Evolutionary conservation across 805 yeast species (phyloP).

Genomic region (Kregervanrija delftensis): DNA sequence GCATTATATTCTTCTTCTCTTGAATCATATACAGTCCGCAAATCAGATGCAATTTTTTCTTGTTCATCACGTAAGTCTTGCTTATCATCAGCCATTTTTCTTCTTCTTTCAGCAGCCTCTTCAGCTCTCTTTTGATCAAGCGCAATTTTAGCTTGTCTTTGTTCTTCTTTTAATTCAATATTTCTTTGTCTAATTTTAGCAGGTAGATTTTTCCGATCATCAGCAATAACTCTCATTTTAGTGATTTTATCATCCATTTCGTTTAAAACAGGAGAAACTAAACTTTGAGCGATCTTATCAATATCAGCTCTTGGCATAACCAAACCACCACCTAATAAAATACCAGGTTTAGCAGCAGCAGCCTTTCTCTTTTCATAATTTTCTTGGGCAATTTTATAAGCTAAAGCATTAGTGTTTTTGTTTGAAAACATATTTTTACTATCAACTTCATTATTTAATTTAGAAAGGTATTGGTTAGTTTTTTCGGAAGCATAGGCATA

Average conservation of each 20-base stretch:
- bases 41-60: slow-evolving; percentile 22
- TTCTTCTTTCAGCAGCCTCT: slow-evolving; percentile 33
- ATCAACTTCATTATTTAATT: slow-evolving; percentile 21
- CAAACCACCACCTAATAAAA: slow-evolving; percentile 85
- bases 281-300: slow-evolving; percentile 67
- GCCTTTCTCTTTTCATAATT: slow-evolving; percentile 50
- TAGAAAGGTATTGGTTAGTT: slow-evolving; percentile 31
- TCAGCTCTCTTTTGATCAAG: slow-evolving; percentile 27
- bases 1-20: slow-evolving; percentile 35
- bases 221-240: slow-evolving; percentile 57
- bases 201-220: slow-evolving; percentile 32
- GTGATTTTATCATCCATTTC: slow-evolving; percentile 65
- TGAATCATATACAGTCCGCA: slow-evolving; percentile 33
- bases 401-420: slow-evolving; percentile 50
- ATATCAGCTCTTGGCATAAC: slow-evolving; percentile 70
- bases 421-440: slow-evolving; percentile 21
- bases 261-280: slow-evolving; percentile 76
- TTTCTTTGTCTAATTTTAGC: slow-evolving; percentile 35
- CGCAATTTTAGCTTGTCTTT: slow-evolving; percentile 31
- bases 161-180: slow-evolving; percentile 31
- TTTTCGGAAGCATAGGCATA: slow-evolving; percentile 45
- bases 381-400: slow-evolving; percentile 70
- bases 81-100: slow-evolving; percentile 41
- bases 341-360: slow-evolving; percentile 38
- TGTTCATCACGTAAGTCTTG: slow-evolving; percentile 40